Base-by-base conservation (phyloP, 202 grass and related monocot species). In the Brachypodium distachyon region DNA sequence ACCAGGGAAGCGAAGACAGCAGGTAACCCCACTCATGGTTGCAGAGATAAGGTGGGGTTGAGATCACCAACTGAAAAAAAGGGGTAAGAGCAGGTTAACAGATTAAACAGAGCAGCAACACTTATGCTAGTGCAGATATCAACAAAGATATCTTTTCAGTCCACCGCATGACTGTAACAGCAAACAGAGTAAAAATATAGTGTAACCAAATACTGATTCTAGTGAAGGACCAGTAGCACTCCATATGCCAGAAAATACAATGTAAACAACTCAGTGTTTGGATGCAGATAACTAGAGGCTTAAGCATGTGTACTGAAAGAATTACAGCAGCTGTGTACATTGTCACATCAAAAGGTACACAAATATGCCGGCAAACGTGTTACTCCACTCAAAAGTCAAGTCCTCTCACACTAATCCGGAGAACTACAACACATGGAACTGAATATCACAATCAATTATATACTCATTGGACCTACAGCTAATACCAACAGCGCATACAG, bases 31-130 rank as follows among this genome's bases (percentile, higher is more conserved):
- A 43, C 89, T 92, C 93, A 96, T 96, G 8, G 93, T 96, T 65
- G 93, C 93, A 7, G 89, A 96, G 59, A 96, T 97, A 3, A 97
- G 85, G 36, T 97, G 93, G n/a, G n/a, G 58, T 97, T 93, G n/a
- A 97, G 88, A 88, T 97, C 93, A 73, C 93, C 90, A 77, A 97
- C 93, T 97, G 93, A 8, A 51, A 13, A 73, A 42, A 72, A 68
- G 0, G 4, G 0, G 51, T 37, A 47, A 56, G 22, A 32, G 32
- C 8, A 69, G 10, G 32, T 4, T 2, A 74, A 68, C 18, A 10
- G 10, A 17, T 8, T 54, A 23, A 31, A 41, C 38, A 33, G 66
- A 39, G 48, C 0, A 83, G 57, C 2, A 67, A 17, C 18, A 55
- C 17, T 3, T 71, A 51, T 7, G 28, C 28, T 36, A 65, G n/a